Percentiles rank a stretch among this genome's conserved stretches.
phyloP scores from a whole-genome alignment of 495 filamentous ascomycete species.

The Annulohypoxylon maeteangense region DNA sequence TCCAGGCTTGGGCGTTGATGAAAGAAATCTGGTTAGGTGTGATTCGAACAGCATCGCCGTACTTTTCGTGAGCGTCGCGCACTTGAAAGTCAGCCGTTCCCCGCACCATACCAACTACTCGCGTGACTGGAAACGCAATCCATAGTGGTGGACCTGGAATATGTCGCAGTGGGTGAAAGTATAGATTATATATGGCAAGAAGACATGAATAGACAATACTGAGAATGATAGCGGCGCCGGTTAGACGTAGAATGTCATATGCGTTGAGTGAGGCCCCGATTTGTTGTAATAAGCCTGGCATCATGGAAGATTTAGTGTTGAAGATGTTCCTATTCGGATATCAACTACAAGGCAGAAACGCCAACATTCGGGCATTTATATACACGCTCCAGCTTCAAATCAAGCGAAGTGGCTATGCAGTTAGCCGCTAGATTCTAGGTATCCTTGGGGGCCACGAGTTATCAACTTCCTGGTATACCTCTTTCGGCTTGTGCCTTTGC shows the following conservation, averaged over 20 bases:
- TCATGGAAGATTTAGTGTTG: conserved; percentile 1
- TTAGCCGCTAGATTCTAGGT: not conserved
- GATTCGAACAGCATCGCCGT: conserved; percentile 60
- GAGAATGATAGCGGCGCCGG: conserved; percentile 2
- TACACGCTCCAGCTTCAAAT: not conserved
- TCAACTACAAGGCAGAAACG: not conserved
- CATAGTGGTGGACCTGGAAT: conserved; percentile 62
- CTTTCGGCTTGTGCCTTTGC: not conserved
- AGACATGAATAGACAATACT: conserved; percentile 9
- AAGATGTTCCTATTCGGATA: not conserved
- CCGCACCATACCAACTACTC: conserved; percentile 31
- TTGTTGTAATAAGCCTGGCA: conserved; percentile 38
- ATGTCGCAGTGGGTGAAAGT: conserved; percentile 57
- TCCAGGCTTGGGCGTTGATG: conserved; percentile 57
- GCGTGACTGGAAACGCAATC: conserved; percentile 34
- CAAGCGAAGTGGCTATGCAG: not conserved
- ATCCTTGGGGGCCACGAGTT: not conserved
- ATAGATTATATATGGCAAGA: conserved; percentile 56
- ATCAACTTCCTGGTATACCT: not conserved
- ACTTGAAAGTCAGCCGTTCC: conserved; percentile 34
- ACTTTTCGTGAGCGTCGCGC: conserved; percentile 52
- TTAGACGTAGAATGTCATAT: conserved; percentile 2
- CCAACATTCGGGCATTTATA: not conserved
- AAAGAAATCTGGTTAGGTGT: conserved; percentile 57
- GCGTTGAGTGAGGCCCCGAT: conserved; percentile 14